Conservation (phyloP, 176 grass and related monocot genomes). For the Elaeis guineensis region DNA sequence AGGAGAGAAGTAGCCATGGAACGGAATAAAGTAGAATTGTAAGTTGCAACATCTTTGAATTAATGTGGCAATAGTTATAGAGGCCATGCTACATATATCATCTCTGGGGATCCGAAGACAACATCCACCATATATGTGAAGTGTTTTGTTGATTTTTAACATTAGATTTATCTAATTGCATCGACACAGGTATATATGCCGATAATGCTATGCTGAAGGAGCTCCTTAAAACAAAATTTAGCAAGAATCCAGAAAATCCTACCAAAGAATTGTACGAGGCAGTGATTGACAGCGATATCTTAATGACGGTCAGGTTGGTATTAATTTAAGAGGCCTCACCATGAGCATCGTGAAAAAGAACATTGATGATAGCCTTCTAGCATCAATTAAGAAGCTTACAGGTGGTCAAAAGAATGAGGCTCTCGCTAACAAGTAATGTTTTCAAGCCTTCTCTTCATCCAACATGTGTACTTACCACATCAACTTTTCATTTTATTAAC, state of each 20-base stretch:
- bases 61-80: no score
- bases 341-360: conserved; percentile 28
- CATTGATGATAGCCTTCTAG: conserved; percentile 16
- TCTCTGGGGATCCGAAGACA: no score
- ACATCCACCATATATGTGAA: no score
- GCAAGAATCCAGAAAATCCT: conserved; percentile 13
- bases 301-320: conserved; percentile 22
- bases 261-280: conserved; percentile 26
- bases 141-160: no score
- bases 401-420: conserved; percentile 18
- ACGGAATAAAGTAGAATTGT: no score
- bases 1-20: no score
- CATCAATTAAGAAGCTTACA: conserved; percentile 22
- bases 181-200: conserved; percentile 22
- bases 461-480: not conserved
- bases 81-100: no score
- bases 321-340: conserved; percentile 25
- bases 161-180: no score
- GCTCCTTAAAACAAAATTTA: conserved; percentile 27
- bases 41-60: no score
- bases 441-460: no score
- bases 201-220: conserved; percentile 19
- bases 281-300: conserved; percentile 25
- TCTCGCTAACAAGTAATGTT: conserved; percentile 20
- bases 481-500: not conserved